A percentile compares a stretch with the other conserved stretches of the same genome.
phyloP scores from a whole-genome alignment of 441 rosid species.

The Pelargonium fulgidum region DNA sequence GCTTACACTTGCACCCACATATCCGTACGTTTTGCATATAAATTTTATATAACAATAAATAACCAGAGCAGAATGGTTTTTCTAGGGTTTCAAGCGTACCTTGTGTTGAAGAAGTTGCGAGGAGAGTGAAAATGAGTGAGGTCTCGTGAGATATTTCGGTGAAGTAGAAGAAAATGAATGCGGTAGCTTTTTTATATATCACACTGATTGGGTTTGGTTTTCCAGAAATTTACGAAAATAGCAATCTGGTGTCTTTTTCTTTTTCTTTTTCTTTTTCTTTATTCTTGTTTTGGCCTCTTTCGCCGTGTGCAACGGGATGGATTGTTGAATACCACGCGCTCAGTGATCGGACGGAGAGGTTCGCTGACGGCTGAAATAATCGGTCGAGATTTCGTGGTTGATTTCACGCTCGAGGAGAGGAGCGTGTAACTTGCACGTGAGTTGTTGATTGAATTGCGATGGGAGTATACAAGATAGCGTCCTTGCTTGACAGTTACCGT shows the following conservation, averaged over 20 bases:
- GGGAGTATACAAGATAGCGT: too few relatives aligned
- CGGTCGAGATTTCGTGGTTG: not conserved
- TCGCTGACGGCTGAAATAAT: not conserved
- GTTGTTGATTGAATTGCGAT: not conserved
- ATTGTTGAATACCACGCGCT: constrained; percentile 11
- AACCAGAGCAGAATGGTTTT: constrained; percentile 7
- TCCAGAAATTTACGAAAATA: constrained; percentile 23
- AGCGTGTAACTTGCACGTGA: not conserved
- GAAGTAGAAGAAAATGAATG: not conserved
- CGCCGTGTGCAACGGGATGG: not conserved
- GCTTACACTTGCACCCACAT: constrained; percentile 22
- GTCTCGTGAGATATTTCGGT: constrained; percentile 32
- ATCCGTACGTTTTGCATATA: not conserved
- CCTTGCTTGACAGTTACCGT: too few relatives aligned
- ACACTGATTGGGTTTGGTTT: constrained; percentile 11
- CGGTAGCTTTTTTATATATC: not conserved
- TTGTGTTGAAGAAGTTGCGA: constrained; percentile 13
- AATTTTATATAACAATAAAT: not conserved
- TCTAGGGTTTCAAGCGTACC: constrained; percentile 61
- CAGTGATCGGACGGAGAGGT: not conserved
- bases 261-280: constrained; percentile 13
- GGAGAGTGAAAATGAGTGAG: constrained; percentile 13
- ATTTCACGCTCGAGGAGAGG: not conserved
- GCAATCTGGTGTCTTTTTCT: constrained; percentile 11
- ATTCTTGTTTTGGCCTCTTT: constrained; percentile 1